Conservation (phyloP, 176 grass and related monocot genomes). For the Paspalum notatum region DNA sequence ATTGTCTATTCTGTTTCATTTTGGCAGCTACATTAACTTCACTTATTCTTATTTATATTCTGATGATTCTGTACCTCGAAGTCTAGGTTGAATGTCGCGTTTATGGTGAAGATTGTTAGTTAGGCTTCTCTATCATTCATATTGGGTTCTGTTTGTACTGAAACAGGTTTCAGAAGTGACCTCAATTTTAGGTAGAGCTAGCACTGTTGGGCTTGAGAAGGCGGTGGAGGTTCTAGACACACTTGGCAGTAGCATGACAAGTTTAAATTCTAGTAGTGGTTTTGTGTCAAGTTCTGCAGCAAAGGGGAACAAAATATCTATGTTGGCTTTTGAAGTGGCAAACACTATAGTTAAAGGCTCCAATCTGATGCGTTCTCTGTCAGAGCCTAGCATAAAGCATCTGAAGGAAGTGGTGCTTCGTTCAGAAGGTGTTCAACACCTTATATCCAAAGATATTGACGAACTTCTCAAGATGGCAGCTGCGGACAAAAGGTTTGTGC, state of each 20-base stretch:
- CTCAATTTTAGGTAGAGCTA: constrained; percentile 81
- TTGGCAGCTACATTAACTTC: background rate
- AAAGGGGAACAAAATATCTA: constrained; percentile 84
- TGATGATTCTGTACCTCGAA: background rate
- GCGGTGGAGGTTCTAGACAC: constrained; percentile 95
- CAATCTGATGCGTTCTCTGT: constrained; percentile 91
- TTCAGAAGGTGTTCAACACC: constrained; percentile 83
- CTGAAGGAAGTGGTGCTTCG: constrained; percentile 80
- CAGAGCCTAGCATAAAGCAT: constrained; percentile 77
- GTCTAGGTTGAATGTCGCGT: constrained; percentile 9
- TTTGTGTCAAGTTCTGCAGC: constrained; percentile 66
- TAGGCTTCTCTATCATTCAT: constrained; percentile 25
- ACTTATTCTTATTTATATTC: constrained; percentile 2
- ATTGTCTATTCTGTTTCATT: background rate
- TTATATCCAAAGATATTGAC: constrained; percentile 87
- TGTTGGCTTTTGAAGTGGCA: constrained; percentile 97
- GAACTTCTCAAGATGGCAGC: constrained; percentile 78
- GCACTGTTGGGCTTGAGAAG: constrained; percentile 77
- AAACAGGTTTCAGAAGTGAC: constrained; percentile 86
- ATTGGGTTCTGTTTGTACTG: constrained; percentile 28
- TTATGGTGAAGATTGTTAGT: constrained; percentile 5
- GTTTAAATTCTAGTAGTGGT: constrained; percentile 66
- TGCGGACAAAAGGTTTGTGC: constrained; percentile 83
- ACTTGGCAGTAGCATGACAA: constrained; percentile 91
- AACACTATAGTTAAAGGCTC: constrained; percentile 94